Conservation (phyloP, 768 basidiomycete species). For the Suillus fuscotomentosus region DNA sequence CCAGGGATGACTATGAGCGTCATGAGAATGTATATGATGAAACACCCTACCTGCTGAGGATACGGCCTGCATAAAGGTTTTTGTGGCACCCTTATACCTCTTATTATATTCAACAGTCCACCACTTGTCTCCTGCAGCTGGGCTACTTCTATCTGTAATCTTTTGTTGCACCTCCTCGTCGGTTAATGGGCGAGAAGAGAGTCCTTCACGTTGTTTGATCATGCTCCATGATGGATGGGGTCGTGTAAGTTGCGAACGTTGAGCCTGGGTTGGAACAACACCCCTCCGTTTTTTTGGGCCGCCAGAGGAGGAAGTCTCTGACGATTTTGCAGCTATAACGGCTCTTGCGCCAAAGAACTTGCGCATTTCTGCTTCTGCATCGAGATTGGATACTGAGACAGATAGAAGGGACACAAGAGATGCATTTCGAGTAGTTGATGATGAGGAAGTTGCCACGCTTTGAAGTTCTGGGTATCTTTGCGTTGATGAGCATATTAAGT, state of each 20-base stretch:
- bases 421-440: constrained; percentile 27
- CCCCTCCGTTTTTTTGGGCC: constrained; percentile 39
- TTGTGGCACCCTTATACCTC: constrained; percentile 79
- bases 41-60: constrained; percentile 68
- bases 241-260: constrained; percentile 72
- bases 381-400: constrained; percentile 79
- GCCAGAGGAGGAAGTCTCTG: constrained; percentile 32
- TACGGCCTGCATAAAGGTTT: constrained; percentile 78
- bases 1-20: neutral
- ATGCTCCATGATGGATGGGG: constrained; percentile 78
- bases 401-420: constrained; percentile 59
- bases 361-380: constrained; percentile 87
- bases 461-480: constrained; percentile 54
- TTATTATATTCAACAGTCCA: constrained; percentile 89
- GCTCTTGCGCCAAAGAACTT: constrained; percentile 94
- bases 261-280: constrained; percentile 27
- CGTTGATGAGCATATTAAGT: neutral
- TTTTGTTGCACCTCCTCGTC: constrained; percentile 52
- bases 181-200: constrained; percentile 59
- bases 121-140: constrained; percentile 65
- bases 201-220: constrained; percentile 65
- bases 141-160: constrained; percentile 38
- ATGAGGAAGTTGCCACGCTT: constrained; percentile 26
- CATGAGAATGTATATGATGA: neutral
- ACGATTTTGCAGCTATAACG: constrained; percentile 57